A percentile compares a stretch with the other conserved stretches of the same genome.
These are phyloP conservation scores for Epichloe baconii DNA, from an alignment of 2,329 filamentous ascomycete genomes.

Conservation along the genomic window DNA sequence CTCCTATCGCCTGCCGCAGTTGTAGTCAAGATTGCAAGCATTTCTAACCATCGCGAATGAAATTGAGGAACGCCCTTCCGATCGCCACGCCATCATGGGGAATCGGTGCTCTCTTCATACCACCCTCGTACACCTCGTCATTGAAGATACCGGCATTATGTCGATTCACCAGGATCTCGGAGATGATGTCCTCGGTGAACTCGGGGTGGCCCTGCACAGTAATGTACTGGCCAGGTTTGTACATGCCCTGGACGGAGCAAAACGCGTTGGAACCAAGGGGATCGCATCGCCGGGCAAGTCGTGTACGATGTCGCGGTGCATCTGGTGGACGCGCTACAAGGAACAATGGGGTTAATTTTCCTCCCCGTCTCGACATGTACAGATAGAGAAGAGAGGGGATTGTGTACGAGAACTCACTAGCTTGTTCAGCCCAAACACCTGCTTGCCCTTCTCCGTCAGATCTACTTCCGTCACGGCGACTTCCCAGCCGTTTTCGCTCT, in stretches of 20 bases:
- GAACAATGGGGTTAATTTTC: conserved; percentile 19
- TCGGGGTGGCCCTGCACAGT: conserved; percentile 37
- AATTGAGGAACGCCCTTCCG: conserved; percentile 60
- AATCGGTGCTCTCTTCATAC: conserved; percentile 48
- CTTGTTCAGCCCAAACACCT: conserved; percentile 24
- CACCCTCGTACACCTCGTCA: conserved; percentile 56
- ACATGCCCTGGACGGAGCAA: conserved; percentile 31
- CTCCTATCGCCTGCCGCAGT: too few relatives aligned
- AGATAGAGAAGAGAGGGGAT: too few relatives aligned
- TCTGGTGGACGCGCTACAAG: conserved; percentile 28
- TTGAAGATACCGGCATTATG: conserved; percentile 55
- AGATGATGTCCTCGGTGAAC: conserved; percentile 27
- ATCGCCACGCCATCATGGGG: conserved; percentile 72
- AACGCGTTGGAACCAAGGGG: conserved; percentile 25
- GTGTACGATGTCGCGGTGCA: conserved; percentile 33
- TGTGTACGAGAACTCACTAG: conserved; percentile 12
- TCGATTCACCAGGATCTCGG: conserved; percentile 32
- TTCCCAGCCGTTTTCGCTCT: conserved; percentile 30
- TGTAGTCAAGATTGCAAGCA: too few relatives aligned
- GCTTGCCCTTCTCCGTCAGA: conserved; percentile 26
- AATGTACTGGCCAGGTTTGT: conserved; percentile 24
- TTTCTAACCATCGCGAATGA: conserved; percentile 46
- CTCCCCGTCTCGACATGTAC: not conserved
- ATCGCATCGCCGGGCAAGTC: conserved; percentile 25
- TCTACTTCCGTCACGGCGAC: conserved; percentile 28